These are phyloP conservation scores for Silene conica DNA, from an alignment of 148 eudicot genomes.

Conservation along the genomic window DNA sequence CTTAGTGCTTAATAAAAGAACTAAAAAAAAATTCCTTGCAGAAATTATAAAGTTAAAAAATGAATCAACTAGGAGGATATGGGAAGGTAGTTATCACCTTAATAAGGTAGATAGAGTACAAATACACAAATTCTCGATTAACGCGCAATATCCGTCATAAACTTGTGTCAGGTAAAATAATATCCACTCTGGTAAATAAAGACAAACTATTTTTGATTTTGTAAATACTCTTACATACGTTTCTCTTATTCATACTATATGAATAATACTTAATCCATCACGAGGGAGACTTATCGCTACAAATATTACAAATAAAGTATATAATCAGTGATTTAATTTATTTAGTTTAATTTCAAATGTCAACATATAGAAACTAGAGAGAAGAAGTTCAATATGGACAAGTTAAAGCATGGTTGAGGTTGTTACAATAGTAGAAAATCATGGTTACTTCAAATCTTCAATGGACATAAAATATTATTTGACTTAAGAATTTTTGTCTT, in stretches of 20 bases:
- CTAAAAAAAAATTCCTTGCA: not conserved
- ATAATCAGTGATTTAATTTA: no score
- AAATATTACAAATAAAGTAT: not conserved
- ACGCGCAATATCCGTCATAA: no score
- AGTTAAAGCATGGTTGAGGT: constrained; percentile 23
- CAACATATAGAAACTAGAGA: constrained; percentile 20
- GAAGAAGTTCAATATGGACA: constrained; percentile 29
- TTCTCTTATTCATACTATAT: no score
- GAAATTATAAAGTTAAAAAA: not conserved
- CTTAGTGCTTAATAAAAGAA: not conserved
- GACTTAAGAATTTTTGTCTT: constrained; percentile 1
- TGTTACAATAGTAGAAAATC: constrained; percentile 25
- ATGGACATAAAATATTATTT: constrained; percentile 14
- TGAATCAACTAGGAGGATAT: not conserved
- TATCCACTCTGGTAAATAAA: no score
- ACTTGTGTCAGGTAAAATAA: no score
- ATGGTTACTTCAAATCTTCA: not conserved
- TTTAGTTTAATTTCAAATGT: not conserved
- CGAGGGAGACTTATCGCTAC: no score
- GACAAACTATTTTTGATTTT: no score
- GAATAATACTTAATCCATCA: no score
- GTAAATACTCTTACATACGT: no score
- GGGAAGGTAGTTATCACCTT: constrained; percentile 16
- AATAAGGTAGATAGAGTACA: not conserved
- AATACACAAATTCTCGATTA: no score